Percentiles rank a stretch among this genome's conserved stretches.
These are phyloP conservation scores for Borovskyia barvae DNA, from an alignment of 208 protist species.

Conservation along the genomic window DNA sequence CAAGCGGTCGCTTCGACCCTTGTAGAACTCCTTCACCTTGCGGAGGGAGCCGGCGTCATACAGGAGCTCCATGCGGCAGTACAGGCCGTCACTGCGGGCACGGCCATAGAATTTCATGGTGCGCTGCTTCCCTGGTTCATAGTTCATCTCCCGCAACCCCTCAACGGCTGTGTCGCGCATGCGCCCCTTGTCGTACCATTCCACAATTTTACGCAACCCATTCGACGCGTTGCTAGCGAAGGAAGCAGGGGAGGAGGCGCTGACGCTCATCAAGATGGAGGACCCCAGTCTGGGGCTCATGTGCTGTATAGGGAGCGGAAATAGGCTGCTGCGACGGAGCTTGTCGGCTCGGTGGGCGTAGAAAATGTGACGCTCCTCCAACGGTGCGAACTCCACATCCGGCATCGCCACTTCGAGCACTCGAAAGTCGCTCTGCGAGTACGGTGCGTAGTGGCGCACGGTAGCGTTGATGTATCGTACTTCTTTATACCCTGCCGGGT, in stretches of 20 bases:
- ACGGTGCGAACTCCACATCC: constrained; percentile 35
- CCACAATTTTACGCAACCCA: constrained; percentile 32
- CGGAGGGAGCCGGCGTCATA: constrained; percentile 52
- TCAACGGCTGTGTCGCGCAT: constrained; percentile 62
- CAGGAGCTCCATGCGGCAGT: constrained; percentile 73
- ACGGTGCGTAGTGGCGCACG: constrained; percentile 67
- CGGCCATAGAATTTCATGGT: constrained; percentile 86
- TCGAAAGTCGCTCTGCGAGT: constrained; percentile 74
- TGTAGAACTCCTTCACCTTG: constrained; percentile 88
- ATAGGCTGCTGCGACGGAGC: constrained; percentile 54
- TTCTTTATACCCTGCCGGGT: constrained; percentile 65
- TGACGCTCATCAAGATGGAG: constrained; percentile 8
- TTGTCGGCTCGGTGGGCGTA: constrained; percentile 85
- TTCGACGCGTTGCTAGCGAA: constrained; percentile 7
- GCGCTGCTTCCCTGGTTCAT: constrained; percentile 61
- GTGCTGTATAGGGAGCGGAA: constrained; percentile 17
- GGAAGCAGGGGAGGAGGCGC: background rate
- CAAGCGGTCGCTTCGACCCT: constrained; percentile 65
- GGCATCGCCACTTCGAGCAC: constrained; percentile 63
- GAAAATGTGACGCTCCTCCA: constrained; percentile 67
- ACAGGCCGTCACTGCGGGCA: constrained; percentile 83
- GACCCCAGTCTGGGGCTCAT: constrained; percentile 1
- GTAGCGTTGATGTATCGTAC: constrained; percentile 75
- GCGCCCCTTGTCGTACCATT: constrained; percentile 82
- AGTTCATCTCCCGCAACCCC: constrained; percentile 64